These are phyloP conservation scores for Zasmidium citrigriseum DNA, from an alignment of 2,329 filamentous ascomycete genomes.

Conservation along the genomic window DNA sequence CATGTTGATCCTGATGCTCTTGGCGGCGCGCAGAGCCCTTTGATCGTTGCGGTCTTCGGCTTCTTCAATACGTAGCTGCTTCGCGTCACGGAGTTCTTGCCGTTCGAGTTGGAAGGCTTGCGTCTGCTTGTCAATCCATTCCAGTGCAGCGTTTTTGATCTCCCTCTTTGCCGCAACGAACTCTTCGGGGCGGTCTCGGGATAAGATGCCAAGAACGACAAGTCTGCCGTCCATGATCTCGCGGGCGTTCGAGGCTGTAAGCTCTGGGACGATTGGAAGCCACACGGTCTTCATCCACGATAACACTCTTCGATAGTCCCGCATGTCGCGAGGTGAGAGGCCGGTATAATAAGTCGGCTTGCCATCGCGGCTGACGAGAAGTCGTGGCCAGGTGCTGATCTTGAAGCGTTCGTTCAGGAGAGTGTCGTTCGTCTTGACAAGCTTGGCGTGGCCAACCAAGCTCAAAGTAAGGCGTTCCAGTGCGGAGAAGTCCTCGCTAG, in stretches of 20 bases:
- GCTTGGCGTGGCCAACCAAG: slow-evolving; percentile 85
- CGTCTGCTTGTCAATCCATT: slow-evolving; percentile 98
- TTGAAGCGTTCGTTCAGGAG: slow-evolving; percentile 80
- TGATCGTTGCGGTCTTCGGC: slow-evolving; percentile 92
- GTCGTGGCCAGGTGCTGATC: slow-evolving; percentile 93
- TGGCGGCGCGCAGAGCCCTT: slow-evolving; percentile 80
- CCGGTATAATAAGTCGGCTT: slow-evolving; percentile 88
- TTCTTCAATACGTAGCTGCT: slow-evolving; percentile 94
- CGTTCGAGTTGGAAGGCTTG: slow-evolving; percentile 89
- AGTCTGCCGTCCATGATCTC: slow-evolving; percentile 95
- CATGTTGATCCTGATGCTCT: slow-evolving; percentile 89
- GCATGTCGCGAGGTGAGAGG: slow-evolving; percentile 87
- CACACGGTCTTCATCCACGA: slow-evolving; percentile 96
- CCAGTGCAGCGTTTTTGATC: slow-evolving; percentile 90
- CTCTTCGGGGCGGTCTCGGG: slow-evolving; percentile 74
- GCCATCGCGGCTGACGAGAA: slow-evolving; percentile 86
- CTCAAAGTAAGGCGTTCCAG: slow-evolving; percentile 83
- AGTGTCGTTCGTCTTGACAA: slow-evolving; percentile 86
- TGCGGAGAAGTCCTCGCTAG: slow-evolving; percentile 85
- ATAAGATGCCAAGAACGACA: slow-evolving; percentile 89
- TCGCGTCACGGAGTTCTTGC: slow-evolving; percentile 89
- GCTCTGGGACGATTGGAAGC: slow-evolving; percentile 91
- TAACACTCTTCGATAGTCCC: slow-evolving; percentile 77
- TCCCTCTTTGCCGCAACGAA: slow-evolving; percentile 80
- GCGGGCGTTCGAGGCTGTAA: slow-evolving; percentile 85